phyloP scores from a whole-genome alignment of 1,139 yeast species.

The Kodamaea sp. region DNA sequence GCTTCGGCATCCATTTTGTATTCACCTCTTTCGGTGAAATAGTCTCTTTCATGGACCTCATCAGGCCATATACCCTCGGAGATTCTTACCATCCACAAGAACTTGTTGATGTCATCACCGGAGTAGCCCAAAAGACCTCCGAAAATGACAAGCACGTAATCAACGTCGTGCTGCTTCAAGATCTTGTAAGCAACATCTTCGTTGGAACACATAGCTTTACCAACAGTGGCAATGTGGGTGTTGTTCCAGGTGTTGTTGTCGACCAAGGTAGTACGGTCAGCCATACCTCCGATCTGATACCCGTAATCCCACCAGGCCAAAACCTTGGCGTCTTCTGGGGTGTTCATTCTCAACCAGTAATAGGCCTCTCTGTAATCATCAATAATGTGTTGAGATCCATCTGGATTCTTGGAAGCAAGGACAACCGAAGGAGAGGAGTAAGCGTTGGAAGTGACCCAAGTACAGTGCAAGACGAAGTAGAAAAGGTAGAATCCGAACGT shows the following conservation, averaged over 20 bases:
- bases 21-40: slow-evolving; percentile 83
- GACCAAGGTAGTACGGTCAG: slow-evolving; percentile 96
- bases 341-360: slow-evolving; percentile 98
- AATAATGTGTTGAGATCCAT: slow-evolving; percentile 81
- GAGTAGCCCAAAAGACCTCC: slow-evolving; percentile 94
- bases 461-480: slow-evolving; percentile 90
- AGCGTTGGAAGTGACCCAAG: slow-evolving; percentile 96
- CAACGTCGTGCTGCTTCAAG: slow-evolving; percentile 89
- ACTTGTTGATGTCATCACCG: slow-evolving; percentile 97
- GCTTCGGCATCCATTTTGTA: slow-evolving; percentile 85
- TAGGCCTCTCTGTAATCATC: slow-evolving; percentile 99
- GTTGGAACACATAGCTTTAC: slow-evolving; percentile 92
- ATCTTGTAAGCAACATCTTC: slow-evolving; percentile 90
- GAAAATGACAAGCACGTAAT: slow-evolving; percentile 87
- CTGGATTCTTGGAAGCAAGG: slow-evolving; percentile 78
- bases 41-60: slow-evolving; percentile 82
- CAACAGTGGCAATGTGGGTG: slow-evolving; percentile 99
- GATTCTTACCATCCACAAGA: slow-evolving; percentile 98
- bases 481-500: slow-evolving; percentile 75
- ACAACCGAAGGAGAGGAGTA: slow-evolving; percentile 98
- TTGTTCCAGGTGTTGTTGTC: slow-evolving; percentile 99
- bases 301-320: slow-evolving; percentile 99
- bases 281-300: slow-evolving; percentile 99
- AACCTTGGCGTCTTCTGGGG: slow-evolving; percentile 91
- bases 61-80: slow-evolving; percentile 99